Evolutionary conservation across 2,329 filamentous ascomycete genomes (phyloP).

Genomic region (Alternaria longipes): DNA sequence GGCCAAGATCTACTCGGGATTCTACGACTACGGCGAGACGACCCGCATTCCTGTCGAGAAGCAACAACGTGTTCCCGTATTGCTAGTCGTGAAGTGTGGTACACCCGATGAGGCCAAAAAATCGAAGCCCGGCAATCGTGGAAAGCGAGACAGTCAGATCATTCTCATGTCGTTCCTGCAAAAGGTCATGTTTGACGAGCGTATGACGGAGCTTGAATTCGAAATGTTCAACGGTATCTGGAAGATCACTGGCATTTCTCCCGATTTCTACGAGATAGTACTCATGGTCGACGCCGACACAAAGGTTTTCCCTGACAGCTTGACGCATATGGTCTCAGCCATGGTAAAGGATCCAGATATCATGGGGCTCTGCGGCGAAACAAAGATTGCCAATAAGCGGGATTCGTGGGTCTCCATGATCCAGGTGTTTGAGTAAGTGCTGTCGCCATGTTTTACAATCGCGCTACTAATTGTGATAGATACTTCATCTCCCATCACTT

Average conservation of each 20-base stretch:
- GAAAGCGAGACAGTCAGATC: conserved; percentile 98
- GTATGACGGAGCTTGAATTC: conserved; percentile 98
- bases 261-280: conserved; percentile 96
- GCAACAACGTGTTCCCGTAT: conserved; percentile 97
- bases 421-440: conserved; percentile 86
- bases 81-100: conserved; percentile 94
- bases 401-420: conserved; percentile 96
- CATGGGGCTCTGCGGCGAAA: conserved; percentile 98
- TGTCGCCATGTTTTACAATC: conserved; percentile 25
- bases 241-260: conserved; percentile 98
- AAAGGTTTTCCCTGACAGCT: conserved; percentile 96
- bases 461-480: conserved; percentile 47
- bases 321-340: conserved; percentile 98
- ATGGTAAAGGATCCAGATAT: conserved; percentile 99
- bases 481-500: conserved; percentile 99
- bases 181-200: conserved; percentile 99
- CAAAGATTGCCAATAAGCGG: conserved; percentile 98
- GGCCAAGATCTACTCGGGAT: conserved; percentile 97
- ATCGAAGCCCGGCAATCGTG: conserved; percentile 93
- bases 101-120: conserved; percentile 84
- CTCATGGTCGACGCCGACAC: conserved; percentile 99
- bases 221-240: conserved; percentile 99
- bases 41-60: conserved; percentile 83
- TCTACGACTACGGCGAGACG: conserved; percentile 92
- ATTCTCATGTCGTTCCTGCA: conserved; percentile 99